Base-by-base conservation (phyloP, 2,329 filamentous ascomycete species). In the Falciphora oryzae region DNA sequence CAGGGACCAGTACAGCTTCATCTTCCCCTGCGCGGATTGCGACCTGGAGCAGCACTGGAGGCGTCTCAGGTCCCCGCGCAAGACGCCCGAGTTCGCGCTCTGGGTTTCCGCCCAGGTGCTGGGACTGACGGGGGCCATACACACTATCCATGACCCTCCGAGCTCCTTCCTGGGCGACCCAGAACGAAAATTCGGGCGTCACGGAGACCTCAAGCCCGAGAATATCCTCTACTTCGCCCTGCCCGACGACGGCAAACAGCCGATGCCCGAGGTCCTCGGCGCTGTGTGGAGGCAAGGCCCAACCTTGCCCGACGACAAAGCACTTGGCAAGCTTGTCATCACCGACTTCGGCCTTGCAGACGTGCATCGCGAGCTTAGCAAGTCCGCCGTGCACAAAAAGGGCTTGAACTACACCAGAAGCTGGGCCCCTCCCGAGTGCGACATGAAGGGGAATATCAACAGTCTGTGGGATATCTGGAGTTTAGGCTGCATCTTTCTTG, bases 191-290 rank as follows among this genome's bases (percentile, higher is more conserved):
- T 58, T 58, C 25, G 56, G 56, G 56, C 56, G 56, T 13, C 56
- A 58, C 27, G 68, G 68, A 5, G 69, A 70, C 16, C 68, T 70
- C 56, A 70, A 70, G 32, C 67, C 69, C 0, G 67, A 70, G 27
- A 70, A 70, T 25, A 67, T 70, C 0, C 65, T 70, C 4, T 69
- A 65, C 65, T 70, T 66, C n/a, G 44, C 28, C 14, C 27, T 25
- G 18, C 11, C 56, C 56, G 56, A n/a, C 4, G 31, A 32, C 4
- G 31, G 27, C 29, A 29, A 29, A 29, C 29, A 29, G 29, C 29
- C 29, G 29, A 6, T 29, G 6, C 6, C 29, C 3, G 29, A 29
- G 29, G 29, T 29, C 29, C 29, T 29, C 29, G 3, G 29, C 29
- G 29, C 29, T 6, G 29, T 3, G 6, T 29, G 29, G 29, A 3